phyloP scores from a whole-genome alignment of 306 rosid species.

The Quercus cerris region DNA sequence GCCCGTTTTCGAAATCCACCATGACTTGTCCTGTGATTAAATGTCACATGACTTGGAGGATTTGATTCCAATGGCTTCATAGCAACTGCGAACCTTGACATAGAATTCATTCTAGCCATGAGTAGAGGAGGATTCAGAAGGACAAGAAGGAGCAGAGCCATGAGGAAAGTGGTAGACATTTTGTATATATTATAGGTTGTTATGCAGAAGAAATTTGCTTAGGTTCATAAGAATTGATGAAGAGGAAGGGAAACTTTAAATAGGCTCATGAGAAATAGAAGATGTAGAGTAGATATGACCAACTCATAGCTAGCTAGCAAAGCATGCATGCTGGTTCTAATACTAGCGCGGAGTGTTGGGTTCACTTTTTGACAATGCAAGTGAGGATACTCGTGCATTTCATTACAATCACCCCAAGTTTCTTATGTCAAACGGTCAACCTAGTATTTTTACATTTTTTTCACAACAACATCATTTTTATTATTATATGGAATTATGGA shows the following conservation, averaged over 20 bases:
- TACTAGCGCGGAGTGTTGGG: constrained; percentile 6
- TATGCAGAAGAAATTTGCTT: background rate
- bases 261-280: constrained; percentile 46
- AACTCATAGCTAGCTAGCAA: constrained; percentile 41
- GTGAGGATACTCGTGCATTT: constrained; percentile 43
- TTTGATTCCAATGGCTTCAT: constrained; percentile 30
- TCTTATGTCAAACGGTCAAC: background rate
- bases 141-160: constrained; percentile 18
- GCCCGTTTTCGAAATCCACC: constrained; percentile 2
- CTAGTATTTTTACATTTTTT: background rate
- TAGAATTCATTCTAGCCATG: constrained; percentile 3
- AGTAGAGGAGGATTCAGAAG: constrained; percentile 27
- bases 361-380: constrained; percentile 39
- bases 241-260: constrained; percentile 38
- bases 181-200: background rate
- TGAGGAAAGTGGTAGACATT: constrained; percentile 24
- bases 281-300: constrained; percentile 34
- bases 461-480: background rate
- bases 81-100: constrained; percentile 16
- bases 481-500: too few species aligned
- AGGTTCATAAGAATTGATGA: constrained; percentile 8
- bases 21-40: constrained; percentile 34
- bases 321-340: constrained; percentile 30
- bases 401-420: constrained; percentile 23
- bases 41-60: constrained; percentile 22